Base-by-base conservation (phyloP, 805 yeast genomes). In the Helenozyma baotianmanensis region DNA sequence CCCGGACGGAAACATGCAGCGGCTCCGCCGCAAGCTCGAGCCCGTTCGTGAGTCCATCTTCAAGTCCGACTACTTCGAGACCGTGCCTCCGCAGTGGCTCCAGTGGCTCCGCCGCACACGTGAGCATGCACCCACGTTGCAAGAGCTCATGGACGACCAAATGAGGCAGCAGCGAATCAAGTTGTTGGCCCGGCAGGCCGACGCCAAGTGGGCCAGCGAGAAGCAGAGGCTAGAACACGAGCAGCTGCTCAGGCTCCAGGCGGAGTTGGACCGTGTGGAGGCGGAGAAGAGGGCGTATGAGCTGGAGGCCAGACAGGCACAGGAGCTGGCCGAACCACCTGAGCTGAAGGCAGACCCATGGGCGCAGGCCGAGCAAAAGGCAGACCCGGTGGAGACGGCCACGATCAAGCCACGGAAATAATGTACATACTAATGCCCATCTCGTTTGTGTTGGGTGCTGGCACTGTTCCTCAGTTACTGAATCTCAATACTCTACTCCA, bases 21-120 rank as follows among this genome's bases (percentile, higher is more conserved):
- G 79, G 37, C 65, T 80, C 38, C 61, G 95, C 30, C 57, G 95
- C 27, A 75, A 81, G 33, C 69, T 80, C 34, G 78, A 80, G 36
- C 84, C 86, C 9, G 53, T 58, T 25, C 56, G 60, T 23, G 63
- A 66, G 27, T 64, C 67, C 35, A 52, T 65, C 4, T 73, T 71
- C 49, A 66, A 74, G 27, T 74, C 72, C 6, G 82, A 80, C 40
- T 80, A 80, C 42, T 77, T 76, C 43, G 54, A 65, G 6, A 74
- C 76, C 12, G 75, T 70, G 3, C 78, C 78, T 12, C 75, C 87
- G 11, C 86, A 78, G 48, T 85, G 95, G 94, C 63, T 74, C 23
- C 89, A 81, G 52, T 85, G 95, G 95, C 67, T 86, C 14, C 58
- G 90, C 33, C 64, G 74, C 45, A 77, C 84, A 2, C 65, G 92